Conservation (phyloP, 108 stramenopile genomes). For the Conticribra guillardii region DNA sequence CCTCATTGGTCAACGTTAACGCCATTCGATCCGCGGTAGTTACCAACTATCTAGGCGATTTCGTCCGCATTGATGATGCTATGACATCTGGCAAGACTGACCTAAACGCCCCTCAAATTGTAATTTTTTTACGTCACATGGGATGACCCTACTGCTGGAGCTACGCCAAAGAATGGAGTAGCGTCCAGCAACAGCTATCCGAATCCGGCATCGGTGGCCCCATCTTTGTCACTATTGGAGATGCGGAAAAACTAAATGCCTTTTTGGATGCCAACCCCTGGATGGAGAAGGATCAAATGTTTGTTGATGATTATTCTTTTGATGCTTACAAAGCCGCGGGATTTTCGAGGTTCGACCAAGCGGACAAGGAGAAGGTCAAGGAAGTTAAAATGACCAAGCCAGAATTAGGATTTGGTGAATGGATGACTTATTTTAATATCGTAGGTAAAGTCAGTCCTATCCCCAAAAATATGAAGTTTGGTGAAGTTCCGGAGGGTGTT, state of each 20-base stretch:
- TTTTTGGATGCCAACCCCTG: slow-evolving; percentile 79
- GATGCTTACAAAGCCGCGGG: slow-evolving; percentile 76
- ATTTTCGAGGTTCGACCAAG: slow-evolving; percentile 55
- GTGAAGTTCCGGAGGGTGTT: slow-evolving; percentile 85
- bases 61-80: slow-evolving; percentile 57
- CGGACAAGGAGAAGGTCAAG: slow-evolving; percentile 57
- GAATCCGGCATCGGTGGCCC: slow-evolving; percentile 59
- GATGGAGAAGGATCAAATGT: slow-evolving; percentile 54
- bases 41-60: slow-evolving; percentile 63
- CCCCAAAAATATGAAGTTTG: slow-evolving; percentile 63
- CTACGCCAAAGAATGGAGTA: slow-evolving; percentile 80
- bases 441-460: slow-evolving; percentile 68
- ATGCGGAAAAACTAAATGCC: slow-evolving; percentile 62
- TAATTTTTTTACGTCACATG: slow-evolving; percentile 81
- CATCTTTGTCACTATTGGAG: slow-evolving; percentile 81
- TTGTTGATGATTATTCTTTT: slow-evolving; percentile 79
- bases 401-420: slow-evolving; percentile 44
- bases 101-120: slow-evolving; percentile 73
- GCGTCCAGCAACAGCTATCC: slow-evolving; percentile 57
- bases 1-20: slow-evolving; percentile 25
- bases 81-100: slow-evolving; percentile 46
- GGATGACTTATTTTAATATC: slow-evolving; percentile 61
- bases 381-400: slow-evolving; percentile 67
- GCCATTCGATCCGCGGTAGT: slow-evolving; percentile 44
- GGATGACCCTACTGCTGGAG: slow-evolving; percentile 94